These are phyloP conservation scores for Cutaneotrichosporon cutaneum DNA, from an alignment of 1,284 basidiomycete genomes.

Conservation along the genomic window DNA sequence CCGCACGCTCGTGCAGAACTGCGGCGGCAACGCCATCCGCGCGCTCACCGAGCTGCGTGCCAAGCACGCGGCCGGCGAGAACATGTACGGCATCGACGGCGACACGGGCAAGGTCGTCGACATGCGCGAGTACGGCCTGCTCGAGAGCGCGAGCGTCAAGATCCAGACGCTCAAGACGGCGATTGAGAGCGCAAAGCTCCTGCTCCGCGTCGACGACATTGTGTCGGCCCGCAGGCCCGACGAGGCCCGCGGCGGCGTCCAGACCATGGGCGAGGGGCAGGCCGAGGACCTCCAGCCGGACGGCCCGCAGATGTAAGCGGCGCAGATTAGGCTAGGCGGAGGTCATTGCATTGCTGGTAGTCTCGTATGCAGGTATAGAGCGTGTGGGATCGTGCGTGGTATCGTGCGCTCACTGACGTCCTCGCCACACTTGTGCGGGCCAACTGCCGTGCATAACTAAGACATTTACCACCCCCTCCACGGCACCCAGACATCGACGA, in stretches of 20 bases:
- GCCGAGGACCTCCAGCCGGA: constrained; percentile 22
- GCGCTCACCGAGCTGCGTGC: constrained; percentile 84
- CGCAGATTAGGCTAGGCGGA: too few relatives aligned
- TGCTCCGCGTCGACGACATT: constrained; percentile 92
- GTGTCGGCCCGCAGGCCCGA: constrained; percentile 68
- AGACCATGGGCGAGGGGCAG: constrained; percentile 47
- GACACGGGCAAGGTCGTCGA: constrained; percentile 92
- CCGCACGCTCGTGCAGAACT: constrained; percentile 90
- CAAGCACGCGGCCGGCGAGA: constrained; percentile 87
- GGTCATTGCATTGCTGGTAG: constrained; percentile 3
- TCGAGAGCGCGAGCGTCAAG: constrained; percentile 96
- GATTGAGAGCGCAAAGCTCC: constrained; percentile 88
- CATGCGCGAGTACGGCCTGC: constrained; percentile 91
- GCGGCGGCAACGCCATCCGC: constrained; percentile 90
- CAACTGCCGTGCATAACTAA: neutral
- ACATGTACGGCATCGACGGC: constrained; percentile 91
- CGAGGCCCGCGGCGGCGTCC: constrained; percentile 41
- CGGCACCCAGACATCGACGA: constrained; percentile 82
- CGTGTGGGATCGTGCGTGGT: too few relatives aligned
- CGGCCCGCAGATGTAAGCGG: constrained; percentile 14
- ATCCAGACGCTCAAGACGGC: constrained; percentile 97
- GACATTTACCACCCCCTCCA: constrained; percentile 78
- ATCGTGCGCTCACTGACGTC: too few relatives aligned
- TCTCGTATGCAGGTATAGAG: constrained; percentile 9
- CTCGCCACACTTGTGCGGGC: too few relatives aligned